phyloP scores from a whole-genome alignment of 345 rosid species.

The Ricinus communis region DNA sequence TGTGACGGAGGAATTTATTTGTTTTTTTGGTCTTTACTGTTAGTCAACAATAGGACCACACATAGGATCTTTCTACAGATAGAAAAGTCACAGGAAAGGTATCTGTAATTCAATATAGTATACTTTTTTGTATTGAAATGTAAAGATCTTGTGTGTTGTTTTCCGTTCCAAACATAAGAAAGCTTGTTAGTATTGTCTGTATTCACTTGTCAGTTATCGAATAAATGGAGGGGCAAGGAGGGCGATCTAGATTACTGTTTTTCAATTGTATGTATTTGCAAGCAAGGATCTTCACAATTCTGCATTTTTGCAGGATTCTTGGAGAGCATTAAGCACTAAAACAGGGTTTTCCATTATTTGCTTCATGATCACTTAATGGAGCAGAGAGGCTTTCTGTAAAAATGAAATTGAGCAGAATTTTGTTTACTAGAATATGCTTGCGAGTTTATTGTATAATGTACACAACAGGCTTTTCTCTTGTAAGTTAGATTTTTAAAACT shows the following conservation, averaged over 20 bases:
- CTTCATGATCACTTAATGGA: too few species aligned
- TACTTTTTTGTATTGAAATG: background rate
- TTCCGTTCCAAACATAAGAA: background rate
- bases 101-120: background rate
- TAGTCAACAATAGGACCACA: background rate
- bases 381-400: too few species aligned
- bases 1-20: background rate
- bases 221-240: too few species aligned
- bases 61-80: background rate
- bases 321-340: background rate
- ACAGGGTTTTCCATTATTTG: background rate
- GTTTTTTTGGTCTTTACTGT: background rate
- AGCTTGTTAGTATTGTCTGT: background rate
- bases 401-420: background rate
- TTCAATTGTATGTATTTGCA: background rate
- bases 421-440: background rate
- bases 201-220: too few species aligned
- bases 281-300: slow-evolving; percentile 1
- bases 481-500: too few species aligned
- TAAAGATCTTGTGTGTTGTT: background rate
- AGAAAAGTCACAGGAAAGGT: background rate
- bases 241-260: background rate
- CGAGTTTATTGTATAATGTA: too few species aligned
- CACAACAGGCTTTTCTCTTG: too few species aligned
- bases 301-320: background rate